Base-by-base conservation (phyloP, 2,329 filamentous ascomycete genomes). In the Aciculosporium take region DNA sequence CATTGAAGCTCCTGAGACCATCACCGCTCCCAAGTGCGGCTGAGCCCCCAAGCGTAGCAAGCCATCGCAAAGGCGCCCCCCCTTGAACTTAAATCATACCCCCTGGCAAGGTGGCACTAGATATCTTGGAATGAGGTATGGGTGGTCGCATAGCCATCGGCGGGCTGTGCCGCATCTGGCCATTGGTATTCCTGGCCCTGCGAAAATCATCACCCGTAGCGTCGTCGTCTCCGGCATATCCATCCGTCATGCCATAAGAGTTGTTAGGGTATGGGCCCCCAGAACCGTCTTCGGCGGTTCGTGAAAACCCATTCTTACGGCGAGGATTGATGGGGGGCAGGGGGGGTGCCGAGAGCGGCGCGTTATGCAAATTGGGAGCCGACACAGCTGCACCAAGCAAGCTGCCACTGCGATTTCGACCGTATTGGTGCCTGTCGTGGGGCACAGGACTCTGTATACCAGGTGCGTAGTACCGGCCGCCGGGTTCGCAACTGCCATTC, bases 241-340 rank as follows among this genome's bases (percentile, higher is more conserved):
- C 31, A 33, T 45, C 43, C 28, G 27, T 12, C 40, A 31, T 20
- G 7, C 32, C 43, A 10, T 33, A 37, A 15, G 21, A 5, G n/a
- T 21, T 37, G 28, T 25, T 25, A 4, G 27, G 31, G 9, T 7
- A 17, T n/a, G 12, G 13, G 12, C 12, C 35, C 15, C 15, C 43
- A 5, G 33, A 17, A 18, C 60, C 58, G 9, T 65, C 62, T 5
- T 57, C 58, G 10, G 53, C 55, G 15, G 58, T 57, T 15, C 60
- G 58, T 30, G 56, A 48, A 17, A 65, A 46, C 3, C 57, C 55
- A 8, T 64, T 66, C 40, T 69, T 66, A 8, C 74, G 66, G 37
- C 71, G 65, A 23, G 74, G 74, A 51, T 77, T 77, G 53, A 78
- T 72, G 2, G 73, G 72, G 2, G 74, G 74, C 28, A 78, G 44